Base-by-base conservation (phyloP, 2,329 filamentous ascomycete genomes). In the Cladophialophora carrionii region DNA sequence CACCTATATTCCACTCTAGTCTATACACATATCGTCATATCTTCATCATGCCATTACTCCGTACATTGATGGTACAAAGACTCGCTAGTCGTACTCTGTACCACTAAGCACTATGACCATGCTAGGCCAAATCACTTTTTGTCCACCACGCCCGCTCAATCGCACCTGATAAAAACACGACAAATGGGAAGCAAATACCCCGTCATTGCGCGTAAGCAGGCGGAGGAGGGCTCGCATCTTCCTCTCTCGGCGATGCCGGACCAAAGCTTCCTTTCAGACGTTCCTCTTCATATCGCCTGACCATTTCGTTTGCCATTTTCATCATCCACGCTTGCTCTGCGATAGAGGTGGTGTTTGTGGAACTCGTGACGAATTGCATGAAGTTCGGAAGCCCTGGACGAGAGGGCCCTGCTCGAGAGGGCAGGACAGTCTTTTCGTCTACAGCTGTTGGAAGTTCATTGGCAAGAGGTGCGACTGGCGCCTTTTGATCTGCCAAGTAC, bases 221-320 rank as follows among this genome's bases (percentile, higher is more conserved):
- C 17, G 79, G 79, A 58, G 79, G 79, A 58, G 79, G 79, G 29
- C 72, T 69, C 58, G 76, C 74, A 55, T 80, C 77, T 51, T 74
- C 75, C 41, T 73, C 72, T 46, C 74, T 56, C n/a, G 59, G 55
- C 29, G 64, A 66, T 51, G 66, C 52, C 0, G 61, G 60, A 4
- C 65, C 68, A 61, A 72, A 71, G 46, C 62, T 70, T 20, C 69
- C 70, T 56, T 70, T 72, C 31, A 54, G 34, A 78, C 96, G 95
- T 78, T 96, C 91, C 71, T 96, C 91, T 70, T 94, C 91, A 70
- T 96, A 92, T 62, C 91, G 89, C 66, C 77, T 76, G 41, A 92
- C 92, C 72, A 98, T 94, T 77, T 98, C 95, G 69, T 88, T 89
- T 4, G 94, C 93, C 86, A 99, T 95, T 81, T 96, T 77, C 72